Percentiles rank a stretch among this genome's conserved stretches.
These are phyloP conservation scores for Colletotrichum camelliae DNA, from an alignment of 2,329 filamentous ascomycete species.

Conservation along the genomic window DNA sequence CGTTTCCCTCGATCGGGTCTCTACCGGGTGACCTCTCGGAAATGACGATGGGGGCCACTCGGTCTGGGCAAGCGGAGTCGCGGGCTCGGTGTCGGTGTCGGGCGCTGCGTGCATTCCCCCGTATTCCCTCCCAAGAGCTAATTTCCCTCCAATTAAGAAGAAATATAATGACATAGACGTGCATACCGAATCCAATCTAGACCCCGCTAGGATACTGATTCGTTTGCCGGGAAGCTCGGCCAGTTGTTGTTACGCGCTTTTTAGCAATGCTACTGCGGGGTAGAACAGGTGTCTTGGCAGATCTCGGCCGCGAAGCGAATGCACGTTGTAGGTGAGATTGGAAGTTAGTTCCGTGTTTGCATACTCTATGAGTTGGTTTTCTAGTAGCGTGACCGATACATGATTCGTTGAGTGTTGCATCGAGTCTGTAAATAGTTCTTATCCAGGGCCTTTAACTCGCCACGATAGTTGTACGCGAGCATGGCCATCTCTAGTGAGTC, in stretches of 20 bases:
- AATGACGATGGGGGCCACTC: background rate
- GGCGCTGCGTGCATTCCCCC: background rate
- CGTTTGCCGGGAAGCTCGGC: background rate
- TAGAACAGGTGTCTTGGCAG: background rate
- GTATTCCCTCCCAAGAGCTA: background rate
- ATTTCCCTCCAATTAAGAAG: conserved; percentile 12
- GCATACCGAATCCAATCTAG: background rate
- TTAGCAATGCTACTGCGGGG: conserved; percentile 10
- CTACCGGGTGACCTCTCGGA: background rate
- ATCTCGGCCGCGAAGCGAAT: background rate
- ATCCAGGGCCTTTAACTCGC: background rate
- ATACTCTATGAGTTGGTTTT: background rate
- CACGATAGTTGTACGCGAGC: background rate
- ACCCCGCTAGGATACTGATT: background rate
- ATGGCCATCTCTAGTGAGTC: background rate
- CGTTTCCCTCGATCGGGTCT: background rate
- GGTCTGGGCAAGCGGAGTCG: background rate
- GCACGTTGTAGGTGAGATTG: background rate
- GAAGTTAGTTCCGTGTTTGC: background rate
- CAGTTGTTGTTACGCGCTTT: background rate
- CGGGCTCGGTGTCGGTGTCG: background rate
- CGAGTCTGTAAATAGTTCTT: background rate
- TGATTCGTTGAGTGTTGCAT: background rate
- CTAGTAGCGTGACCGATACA: background rate
- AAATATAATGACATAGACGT: background rate